phyloP scores from a whole-genome alignment of 2,329 filamentous ascomycete genomes.

The Arthrocladium fulminans region DNA sequence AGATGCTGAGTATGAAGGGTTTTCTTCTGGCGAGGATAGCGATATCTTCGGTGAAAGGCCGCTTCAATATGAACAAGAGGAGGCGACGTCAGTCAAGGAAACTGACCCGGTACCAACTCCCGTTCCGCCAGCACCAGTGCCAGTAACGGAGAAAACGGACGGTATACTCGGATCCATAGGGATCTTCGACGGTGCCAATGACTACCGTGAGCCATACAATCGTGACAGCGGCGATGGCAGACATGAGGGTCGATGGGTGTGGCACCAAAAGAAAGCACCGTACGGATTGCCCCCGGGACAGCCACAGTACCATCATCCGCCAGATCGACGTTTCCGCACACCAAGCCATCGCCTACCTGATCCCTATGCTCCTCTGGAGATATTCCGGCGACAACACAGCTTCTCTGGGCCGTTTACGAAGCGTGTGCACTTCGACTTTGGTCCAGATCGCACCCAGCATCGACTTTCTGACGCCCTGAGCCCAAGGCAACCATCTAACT shows the following conservation, averaged over 20 bases:
- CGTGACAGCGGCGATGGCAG: not conserved
- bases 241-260: slow-evolving; percentile 1
- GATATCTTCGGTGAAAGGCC: slow-evolving; percentile 13
- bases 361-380: not conserved
- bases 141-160: not conserved
- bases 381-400: not conserved
- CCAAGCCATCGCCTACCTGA: not conserved
- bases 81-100: slow-evolving; percentile 3
- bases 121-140: not conserved
- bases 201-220: slow-evolving; percentile 4
- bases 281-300: not conserved
- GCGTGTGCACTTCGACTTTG: not conserved
- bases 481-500: not conserved
- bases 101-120: not conserved
- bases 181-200: slow-evolving; percentile 16
- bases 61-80: slow-evolving; percentile 5
- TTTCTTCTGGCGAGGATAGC: slow-evolving; percentile 20
- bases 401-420: not conserved
- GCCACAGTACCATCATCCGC: not conserved
- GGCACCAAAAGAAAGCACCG: slow-evolving; percentile 1
- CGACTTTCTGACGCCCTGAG: not conserved
- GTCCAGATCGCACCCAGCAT: not conserved
- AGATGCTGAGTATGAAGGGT: slow-evolving; percentile 10
- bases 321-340: not conserved
- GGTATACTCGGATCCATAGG: slow-evolving; percentile 3